Evolutionary conservation across 305 asterid species (phyloP).

Genomic region (Andrographis paniculata): DNA sequence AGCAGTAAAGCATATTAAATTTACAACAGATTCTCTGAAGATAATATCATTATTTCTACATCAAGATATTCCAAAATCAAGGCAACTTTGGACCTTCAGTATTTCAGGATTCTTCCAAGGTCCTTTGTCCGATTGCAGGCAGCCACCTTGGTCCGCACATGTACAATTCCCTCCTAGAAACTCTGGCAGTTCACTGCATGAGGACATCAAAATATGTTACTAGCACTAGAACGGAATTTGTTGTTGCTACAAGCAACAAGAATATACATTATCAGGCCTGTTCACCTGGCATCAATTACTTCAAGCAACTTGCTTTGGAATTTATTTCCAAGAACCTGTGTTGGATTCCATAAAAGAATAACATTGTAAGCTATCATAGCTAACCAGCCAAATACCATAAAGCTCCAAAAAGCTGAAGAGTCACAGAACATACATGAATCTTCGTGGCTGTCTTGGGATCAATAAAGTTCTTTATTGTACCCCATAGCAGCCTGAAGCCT

Average conservation of each 20-base stretch:
- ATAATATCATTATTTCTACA: conserved; percentile 7
- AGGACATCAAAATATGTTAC: not conserved
- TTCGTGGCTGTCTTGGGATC: conserved; percentile 72
- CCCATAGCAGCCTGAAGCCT: conserved; percentile 58
- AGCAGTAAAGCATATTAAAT: conserved; percentile 11
- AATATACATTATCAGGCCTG: conserved; percentile 9
- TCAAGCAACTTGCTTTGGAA: conserved; percentile 90
- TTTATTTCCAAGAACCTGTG: conserved; percentile 83
- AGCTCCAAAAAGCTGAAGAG: conserved; percentile 3
- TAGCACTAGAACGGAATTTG: not conserved
- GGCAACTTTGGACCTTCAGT: conserved; percentile 48
- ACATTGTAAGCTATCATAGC: conserved; percentile 11
- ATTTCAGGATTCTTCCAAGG: conserved; percentile 94
- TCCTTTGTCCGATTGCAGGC: conserved; percentile 91
- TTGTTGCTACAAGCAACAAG: not conserved
- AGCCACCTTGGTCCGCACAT: conserved; percentile 80
- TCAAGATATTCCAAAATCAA: conserved; percentile 3
- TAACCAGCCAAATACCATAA: not conserved
- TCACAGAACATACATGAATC: conserved; percentile 45
- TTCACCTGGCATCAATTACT: conserved; percentile 78
- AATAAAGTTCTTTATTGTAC: conserved; percentile 50
- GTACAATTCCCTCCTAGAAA: conserved; percentile 85
- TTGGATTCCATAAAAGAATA: conserved; percentile 16
- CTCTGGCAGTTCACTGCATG: conserved; percentile 83
- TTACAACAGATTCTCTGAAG: conserved; percentile 11